Base-by-base conservation (phyloP, 495 filamentous ascomycete species). In the Hyaloscypha bicolor region DNA sequence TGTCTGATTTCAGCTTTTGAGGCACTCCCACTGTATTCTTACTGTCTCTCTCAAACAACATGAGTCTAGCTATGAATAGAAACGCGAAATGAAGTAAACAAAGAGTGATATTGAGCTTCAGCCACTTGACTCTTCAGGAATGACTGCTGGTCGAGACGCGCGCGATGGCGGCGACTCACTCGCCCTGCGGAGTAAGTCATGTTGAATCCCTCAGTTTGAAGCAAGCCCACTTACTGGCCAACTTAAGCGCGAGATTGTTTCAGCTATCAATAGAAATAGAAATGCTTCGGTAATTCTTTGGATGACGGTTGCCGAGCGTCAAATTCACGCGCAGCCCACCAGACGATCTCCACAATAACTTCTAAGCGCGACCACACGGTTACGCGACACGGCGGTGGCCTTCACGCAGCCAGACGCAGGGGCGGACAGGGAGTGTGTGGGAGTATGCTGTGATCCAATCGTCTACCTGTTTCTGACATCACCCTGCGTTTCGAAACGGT, bases 181-280 rank as follows among this genome's bases (percentile, higher is more conserved):
- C 60, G 48, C 60, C 16, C 16, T 48, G 11, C 42, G 22, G 4
- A 21, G 25, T 2, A 25, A 62, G 14, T 25, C 32, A 21, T 21
- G 35, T 35, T 19, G 8, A 21, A 33, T 31, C 6, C 29, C 21
- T 56, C 53, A 2, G 4, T 14, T 0, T 29, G 2, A 56, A 29
- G 53, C 22, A 56, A 56, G 4, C 12, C 29, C 29, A 25, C n/a
- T 31, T 1, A 48, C 16, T 14, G 42, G 8, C 16, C 42, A 48
- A 48, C 42, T 56, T 56, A 56, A 56, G 53, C 53, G 53, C 53
- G 53, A 56, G 53, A 29, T 29, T 1, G 53, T 56, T 56, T 56
- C 53, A 56, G 53, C 22, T 56, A 56, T 56, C 53, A 56, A 56
- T 56, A 31, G 53, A 25, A 56, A 56, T 56, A 31, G 8, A 48